Evolutionary conservation across 2,329 filamentous ascomycete species (phyloP).

Genomic region (Penicillium decumbens): DNA sequence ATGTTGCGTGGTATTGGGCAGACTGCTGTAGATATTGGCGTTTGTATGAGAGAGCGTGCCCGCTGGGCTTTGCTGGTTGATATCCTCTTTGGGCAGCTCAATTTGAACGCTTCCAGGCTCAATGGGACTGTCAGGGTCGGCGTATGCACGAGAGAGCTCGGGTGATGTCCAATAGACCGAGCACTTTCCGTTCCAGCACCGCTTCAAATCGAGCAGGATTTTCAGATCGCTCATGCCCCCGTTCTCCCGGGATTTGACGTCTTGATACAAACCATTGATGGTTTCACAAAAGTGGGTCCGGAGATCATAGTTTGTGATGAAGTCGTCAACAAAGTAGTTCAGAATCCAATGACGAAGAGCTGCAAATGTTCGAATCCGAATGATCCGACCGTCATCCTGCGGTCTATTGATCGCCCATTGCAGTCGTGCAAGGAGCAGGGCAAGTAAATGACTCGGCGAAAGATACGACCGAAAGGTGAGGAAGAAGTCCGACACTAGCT

Average conservation of each 20-base stretch:
- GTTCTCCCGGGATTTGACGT: slow-evolving; percentile 49
- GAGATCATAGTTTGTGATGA: slow-evolving; percentile 69
- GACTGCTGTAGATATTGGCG: slow-evolving; percentile 15
- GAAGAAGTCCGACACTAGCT: slow-evolving; percentile 95
- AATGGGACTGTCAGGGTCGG: slow-evolving; percentile 63
- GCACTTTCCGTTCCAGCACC: slow-evolving; percentile 92
- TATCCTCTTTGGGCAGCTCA: slow-evolving; percentile 45
- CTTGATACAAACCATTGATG: slow-evolving; percentile 61
- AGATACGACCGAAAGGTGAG: slow-evolving; percentile 89
- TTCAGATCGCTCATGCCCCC: slow-evolving; percentile 66
- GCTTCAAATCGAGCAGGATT: slow-evolving; percentile 89
- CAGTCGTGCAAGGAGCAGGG: slow-evolving; percentile 77
- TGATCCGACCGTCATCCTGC: slow-evolving; percentile 84
- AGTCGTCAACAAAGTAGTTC: slow-evolving; percentile 97
- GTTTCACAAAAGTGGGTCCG: slow-evolving; percentile 74
- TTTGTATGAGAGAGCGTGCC: slow-evolving; percentile 5
- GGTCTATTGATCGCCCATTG: slow-evolving; percentile 76
- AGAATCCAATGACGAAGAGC: slow-evolving; percentile 94
- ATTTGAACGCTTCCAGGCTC: slow-evolving; percentile 67
- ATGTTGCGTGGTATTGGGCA: slow-evolving; percentile 23
- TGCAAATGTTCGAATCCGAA: slow-evolving; percentile 93
- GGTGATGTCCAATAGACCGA: slow-evolving; percentile 80
- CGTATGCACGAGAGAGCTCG: slow-evolving; percentile 56
- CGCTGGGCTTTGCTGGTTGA: slow-evolving; percentile 7
- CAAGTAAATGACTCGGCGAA: slow-evolving; percentile 68